Conservation (phyloP, 2,329 filamentous ascomycete species). For the Pseudocercospora macadamiae region DNA sequence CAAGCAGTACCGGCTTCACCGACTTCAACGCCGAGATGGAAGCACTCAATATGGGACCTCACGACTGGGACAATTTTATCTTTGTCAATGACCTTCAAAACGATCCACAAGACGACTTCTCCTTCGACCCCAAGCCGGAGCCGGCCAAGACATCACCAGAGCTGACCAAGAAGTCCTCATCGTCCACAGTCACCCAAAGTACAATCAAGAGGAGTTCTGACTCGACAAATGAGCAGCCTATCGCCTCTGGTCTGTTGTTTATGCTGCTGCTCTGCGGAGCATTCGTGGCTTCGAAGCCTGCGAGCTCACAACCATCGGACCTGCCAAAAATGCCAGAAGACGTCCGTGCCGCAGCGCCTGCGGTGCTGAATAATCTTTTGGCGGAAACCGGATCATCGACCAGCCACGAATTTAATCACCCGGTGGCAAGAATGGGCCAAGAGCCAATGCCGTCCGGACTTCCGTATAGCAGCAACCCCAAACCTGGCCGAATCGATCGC, state of each 20-base stretch:
- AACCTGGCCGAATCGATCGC: conserved; percentile 38
- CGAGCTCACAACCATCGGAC: conserved; percentile 67
- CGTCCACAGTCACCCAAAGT: conserved; percentile 9
- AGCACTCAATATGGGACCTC: conserved; percentile 70
- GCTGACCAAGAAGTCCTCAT: conserved; percentile 30
- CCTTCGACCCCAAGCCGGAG: conserved; percentile 52
- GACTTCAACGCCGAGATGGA: conserved; percentile 81
- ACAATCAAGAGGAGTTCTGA: conserved; percentile 46
- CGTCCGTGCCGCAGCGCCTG: conserved; percentile 75
- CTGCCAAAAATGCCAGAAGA: conserved; percentile 80
- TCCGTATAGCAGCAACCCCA: conserved; percentile 12
- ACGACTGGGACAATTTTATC: conserved; percentile 78
- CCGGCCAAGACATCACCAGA: conserved; percentile 26
- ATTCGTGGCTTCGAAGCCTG: conserved; percentile 86
- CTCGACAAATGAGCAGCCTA: conserved; percentile 53
- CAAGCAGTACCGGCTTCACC: conserved; percentile 65
- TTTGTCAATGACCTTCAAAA: conserved; percentile 63
- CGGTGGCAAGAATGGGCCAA: conserved; percentile 15
- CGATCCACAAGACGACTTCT: conserved; percentile 52
- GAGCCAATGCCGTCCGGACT: conserved; percentile 31
- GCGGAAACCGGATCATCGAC: conserved; percentile 21
- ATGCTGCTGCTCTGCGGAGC: conserved; percentile 97
- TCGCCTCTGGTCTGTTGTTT: conserved; percentile 81
- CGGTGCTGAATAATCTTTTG: conserved; percentile 72
- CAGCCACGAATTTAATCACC: conserved; percentile 14